phyloP scores from a whole-genome alignment of 441 rosid species.

The Pelargonium australe region DNA sequence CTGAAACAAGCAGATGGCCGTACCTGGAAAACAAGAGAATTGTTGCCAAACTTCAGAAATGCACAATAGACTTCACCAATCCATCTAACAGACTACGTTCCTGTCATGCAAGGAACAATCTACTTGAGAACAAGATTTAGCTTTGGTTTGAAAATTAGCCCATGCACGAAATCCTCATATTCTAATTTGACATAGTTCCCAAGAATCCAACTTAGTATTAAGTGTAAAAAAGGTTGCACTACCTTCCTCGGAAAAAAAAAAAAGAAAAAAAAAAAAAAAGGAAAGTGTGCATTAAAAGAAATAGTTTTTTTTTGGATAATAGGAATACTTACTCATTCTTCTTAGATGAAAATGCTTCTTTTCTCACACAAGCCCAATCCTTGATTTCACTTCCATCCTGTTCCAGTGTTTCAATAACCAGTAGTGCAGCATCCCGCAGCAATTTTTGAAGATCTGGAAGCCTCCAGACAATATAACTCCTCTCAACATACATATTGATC shows the following conservation, averaged over 20 bases:
- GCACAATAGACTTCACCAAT: background rate
- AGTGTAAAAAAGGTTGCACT: background rate
- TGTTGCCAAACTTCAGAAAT: slow-evolving; percentile 10
- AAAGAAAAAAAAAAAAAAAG: background rate
- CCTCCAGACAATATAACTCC: slow-evolving; percentile 80
- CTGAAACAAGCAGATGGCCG: slow-evolving; percentile 62
- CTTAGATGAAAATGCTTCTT: slow-evolving; percentile 72
- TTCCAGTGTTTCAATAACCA: slow-evolving; percentile 50
- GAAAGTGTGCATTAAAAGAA: slow-evolving; percentile 8
- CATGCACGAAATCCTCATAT: background rate
- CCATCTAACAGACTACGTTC: background rate
- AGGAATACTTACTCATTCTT: slow-evolving; percentile 64
- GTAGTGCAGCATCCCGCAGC: slow-evolving; percentile 48
- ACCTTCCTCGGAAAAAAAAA: background rate
- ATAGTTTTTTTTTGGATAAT: background rate
- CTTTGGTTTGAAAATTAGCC: background rate
- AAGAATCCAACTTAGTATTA: background rate
- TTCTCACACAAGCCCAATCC: slow-evolving; percentile 72
- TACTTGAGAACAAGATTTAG: background rate
- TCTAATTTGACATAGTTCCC: background rate
- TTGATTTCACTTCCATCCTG: slow-evolving; percentile 47
- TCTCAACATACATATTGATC: slow-evolving; percentile 64
- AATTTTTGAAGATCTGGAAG: slow-evolving; percentile 79
- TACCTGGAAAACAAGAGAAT: slow-evolving; percentile 37
- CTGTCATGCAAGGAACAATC: background rate